Evolutionary conservation across 192 early-diverging fungal species (phyloP).

Genomic region (Chytriomyces sp.): DNA sequence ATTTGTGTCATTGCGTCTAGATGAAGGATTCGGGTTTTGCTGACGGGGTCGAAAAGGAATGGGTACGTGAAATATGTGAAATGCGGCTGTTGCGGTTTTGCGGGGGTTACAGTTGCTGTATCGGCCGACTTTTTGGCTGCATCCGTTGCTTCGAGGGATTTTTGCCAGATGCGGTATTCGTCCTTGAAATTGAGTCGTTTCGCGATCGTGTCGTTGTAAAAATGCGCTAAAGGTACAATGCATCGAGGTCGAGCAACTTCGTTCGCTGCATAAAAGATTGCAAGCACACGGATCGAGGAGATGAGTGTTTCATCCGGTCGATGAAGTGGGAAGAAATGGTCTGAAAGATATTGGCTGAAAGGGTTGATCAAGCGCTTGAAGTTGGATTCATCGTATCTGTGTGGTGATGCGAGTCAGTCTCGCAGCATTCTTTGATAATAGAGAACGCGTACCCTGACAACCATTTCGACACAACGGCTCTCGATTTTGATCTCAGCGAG

Average conservation of each 20-base stretch:
- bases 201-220: conserved; percentile 52
- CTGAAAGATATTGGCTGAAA: conserved; percentile 57
- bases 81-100: conserved; percentile 36
- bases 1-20: conserved; percentile 80
- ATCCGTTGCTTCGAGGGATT: conserved; percentile 9
- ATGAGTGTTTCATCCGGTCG: conserved; percentile 54
- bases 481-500: conserved; percentile 42
- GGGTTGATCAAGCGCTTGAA: conserved; percentile 50
- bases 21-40: conserved; percentile 73
- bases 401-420: neutral
- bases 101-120: conserved; percentile 18
- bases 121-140: neutral
- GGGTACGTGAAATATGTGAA: conserved; percentile 77
- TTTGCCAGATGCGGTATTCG: conserved; percentile 75
- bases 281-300: conserved; percentile 54
- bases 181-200: conserved; percentile 74
- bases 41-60: conserved; percentile 70
- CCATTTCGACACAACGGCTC: conserved; percentile 53
- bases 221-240: conserved; percentile 50
- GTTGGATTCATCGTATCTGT: conserved; percentile 44
- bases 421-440: neutral
- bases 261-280: conserved; percentile 62
- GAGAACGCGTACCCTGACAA: conserved; percentile 42
- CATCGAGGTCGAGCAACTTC: conserved; percentile 41
- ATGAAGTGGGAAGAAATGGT: conserved; percentile 53